Conservation (phyloP, 2,329 filamentous ascomycete species). For the Xylariaceae sp. region DNA sequence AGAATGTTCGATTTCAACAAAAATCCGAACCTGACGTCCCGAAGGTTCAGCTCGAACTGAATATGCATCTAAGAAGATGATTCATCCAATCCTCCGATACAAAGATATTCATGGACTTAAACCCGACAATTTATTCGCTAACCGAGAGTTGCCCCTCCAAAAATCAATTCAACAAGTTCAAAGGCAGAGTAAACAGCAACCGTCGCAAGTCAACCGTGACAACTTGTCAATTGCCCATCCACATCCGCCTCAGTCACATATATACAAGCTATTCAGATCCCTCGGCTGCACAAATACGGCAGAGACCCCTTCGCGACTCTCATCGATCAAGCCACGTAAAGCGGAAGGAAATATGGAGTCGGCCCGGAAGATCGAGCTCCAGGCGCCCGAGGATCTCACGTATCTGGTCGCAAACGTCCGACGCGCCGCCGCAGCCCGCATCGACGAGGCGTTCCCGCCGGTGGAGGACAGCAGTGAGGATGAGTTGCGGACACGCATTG, state of each 20-base stretch:
- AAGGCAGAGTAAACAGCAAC: constrained; percentile 6
- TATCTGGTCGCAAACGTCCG: constrained; percentile 68
- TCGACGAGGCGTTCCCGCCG: constrained; percentile 65
- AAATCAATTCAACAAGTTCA: constrained; percentile 1
- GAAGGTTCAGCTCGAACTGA: no score
- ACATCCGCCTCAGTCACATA: no score
- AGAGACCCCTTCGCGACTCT: background rate
- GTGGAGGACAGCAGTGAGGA: constrained; percentile 56
- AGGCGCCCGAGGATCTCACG: constrained; percentile 67
- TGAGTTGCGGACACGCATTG: constrained; percentile 55
- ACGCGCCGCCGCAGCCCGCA: constrained; percentile 61
- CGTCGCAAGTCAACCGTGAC: background rate
- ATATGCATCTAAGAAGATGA: constrained; percentile 3
- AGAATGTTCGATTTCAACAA: no score
- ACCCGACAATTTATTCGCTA: constrained; percentile 6
- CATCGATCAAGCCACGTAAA: background rate
- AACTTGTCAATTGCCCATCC: background rate
- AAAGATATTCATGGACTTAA: no score
- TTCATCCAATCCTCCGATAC: background rate
- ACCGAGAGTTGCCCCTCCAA: constrained; percentile 21
- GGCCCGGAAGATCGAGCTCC: constrained; percentile 75
- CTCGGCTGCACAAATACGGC: no score
- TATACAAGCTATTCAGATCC: no score
- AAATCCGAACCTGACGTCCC: no score
- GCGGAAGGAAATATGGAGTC: constrained; percentile 21